Conservation (phyloP, 2,329 filamentous ascomycete species). For the Rutstroemia sp. region DNA sequence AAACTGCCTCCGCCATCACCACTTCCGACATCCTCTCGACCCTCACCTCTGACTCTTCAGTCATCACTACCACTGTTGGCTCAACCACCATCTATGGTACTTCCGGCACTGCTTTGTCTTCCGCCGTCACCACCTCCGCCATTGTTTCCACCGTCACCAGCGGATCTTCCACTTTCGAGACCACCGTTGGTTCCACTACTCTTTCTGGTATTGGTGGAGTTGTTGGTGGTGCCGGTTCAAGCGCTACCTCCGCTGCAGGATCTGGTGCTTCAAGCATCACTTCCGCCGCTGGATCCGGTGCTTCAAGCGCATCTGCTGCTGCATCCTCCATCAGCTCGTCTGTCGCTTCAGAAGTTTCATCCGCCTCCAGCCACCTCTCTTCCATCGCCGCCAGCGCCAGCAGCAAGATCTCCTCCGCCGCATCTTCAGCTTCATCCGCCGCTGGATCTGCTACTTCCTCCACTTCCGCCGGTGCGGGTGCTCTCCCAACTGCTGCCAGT, state of each 20-base stretch:
- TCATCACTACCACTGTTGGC: constrained; percentile 20
- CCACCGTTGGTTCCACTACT: constrained; percentile 18
- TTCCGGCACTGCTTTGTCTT: constrained; percentile 6
- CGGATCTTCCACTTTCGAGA: constrained; percentile 13
- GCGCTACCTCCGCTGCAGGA: constrained; percentile 14
- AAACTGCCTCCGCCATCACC: constrained; percentile 19
- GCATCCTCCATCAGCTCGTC: constrained; percentile 13
- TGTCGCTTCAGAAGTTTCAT: constrained; percentile 6
- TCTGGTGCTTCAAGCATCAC: constrained; percentile 16
- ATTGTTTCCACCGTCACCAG: constrained; percentile 14
- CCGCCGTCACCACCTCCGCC: constrained; percentile 11
- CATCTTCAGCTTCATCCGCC: constrained; percentile 14
- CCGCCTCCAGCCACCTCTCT: constrained; percentile 5
- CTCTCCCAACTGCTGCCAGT: constrained; percentile 15
- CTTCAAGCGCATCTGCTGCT: constrained; percentile 16
- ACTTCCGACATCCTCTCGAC: constrained; percentile 20
- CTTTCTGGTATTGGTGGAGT: constrained; percentile 12
- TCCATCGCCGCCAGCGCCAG: constrained; percentile 8
- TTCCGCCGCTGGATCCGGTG: constrained; percentile 17
- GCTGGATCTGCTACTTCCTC: neutral
- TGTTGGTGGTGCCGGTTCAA: constrained; percentile 4
- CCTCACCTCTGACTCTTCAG: constrained; percentile 17
- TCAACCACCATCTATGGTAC: constrained; percentile 21
- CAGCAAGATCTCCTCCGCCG: constrained; percentile 4
- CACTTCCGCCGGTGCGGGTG: neutral